A percentile compares a stretch with the other conserved stretches of the same genome.
These are phyloP conservation scores for Podila minutissima DNA, from an alignment of 192 early-diverging fungal species.

Conservation along the genomic window DNA sequence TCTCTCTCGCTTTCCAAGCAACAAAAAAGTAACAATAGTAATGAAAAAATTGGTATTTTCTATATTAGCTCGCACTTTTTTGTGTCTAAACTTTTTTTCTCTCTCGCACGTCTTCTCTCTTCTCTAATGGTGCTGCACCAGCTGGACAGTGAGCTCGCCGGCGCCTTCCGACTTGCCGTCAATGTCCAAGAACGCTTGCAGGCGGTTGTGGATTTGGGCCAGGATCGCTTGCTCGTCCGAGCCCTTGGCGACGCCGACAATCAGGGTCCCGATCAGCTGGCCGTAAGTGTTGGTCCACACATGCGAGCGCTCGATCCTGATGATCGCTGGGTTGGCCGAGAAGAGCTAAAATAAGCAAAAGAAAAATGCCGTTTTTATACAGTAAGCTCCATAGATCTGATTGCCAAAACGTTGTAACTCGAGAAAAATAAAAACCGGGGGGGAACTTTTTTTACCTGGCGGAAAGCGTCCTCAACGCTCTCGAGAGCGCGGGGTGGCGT, in stretches of 20 bases:
- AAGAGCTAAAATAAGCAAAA: constrained; percentile 3
- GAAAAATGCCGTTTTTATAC: not conserved
- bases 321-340: constrained; percentile 49
- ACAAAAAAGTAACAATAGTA: too few relatives aligned
- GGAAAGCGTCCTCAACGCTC: constrained; percentile 55
- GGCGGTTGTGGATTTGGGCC: constrained; percentile 53
- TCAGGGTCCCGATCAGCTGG: constrained; percentile 58
- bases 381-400: not conserved
- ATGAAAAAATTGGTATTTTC: too few relatives aligned
- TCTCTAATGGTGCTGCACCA: constrained; percentile 27
- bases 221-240: constrained; percentile 61
- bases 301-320: constrained; percentile 59
- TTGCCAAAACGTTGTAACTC: not conserved
- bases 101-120: not conserved
- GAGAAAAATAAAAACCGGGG: not conserved
- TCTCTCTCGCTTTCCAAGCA: not conserved
- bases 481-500: constrained; percentile 53
- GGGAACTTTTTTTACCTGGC: constrained; percentile 43
- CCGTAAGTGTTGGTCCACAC: constrained; percentile 68
- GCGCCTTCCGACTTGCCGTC: constrained; percentile 40
- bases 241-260: constrained; percentile 54
- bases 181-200: constrained; percentile 51
- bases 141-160: constrained; percentile 62
- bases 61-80: not conserved
- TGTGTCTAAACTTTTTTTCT: not conserved